Evolutionary conservation across 441 rosid species (phyloP).

Genomic region (Syzygium malaccense): DNA sequence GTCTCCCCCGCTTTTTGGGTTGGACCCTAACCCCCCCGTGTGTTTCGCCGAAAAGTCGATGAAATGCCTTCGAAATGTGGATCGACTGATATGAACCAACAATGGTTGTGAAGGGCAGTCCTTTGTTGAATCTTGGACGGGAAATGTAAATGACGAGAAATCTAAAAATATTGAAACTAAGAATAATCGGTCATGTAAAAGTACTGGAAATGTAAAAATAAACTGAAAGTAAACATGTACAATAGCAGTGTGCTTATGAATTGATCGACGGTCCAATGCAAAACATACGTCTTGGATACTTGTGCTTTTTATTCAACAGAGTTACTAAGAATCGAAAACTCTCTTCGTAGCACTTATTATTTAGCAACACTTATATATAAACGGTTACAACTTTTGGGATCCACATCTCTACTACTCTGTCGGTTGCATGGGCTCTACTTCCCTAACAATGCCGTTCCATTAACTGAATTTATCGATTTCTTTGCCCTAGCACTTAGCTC

Average conservation of each 20-base stretch:
- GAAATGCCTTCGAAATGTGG: background rate
- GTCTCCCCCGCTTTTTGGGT: background rate
- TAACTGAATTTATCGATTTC: background rate
- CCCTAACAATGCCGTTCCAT: background rate
- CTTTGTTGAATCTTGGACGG: background rate
- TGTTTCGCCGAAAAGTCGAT: background rate
- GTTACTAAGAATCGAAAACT: rapidly evolving
- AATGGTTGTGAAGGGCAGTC: background rate
- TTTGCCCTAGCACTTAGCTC: background rate
- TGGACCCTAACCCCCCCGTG: background rate
- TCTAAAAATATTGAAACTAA: rapidly evolving
- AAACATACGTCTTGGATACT: background rate
- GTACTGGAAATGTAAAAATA: background rate
- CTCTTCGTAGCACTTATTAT: rapidly evolving
- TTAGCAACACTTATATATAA: background rate
- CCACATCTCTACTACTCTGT: background rate
- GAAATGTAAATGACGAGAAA: background rate
- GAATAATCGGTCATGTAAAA: background rate
- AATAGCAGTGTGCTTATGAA: background rate
- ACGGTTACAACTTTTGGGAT: background rate
- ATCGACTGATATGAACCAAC: background rate
- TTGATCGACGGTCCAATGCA: background rate
- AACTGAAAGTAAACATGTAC: background rate
- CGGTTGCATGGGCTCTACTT: background rate
- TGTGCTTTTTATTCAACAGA: background rate